A percentile compares a stretch with the other conserved stretches of the same genome.
Evolutionary conservation across 129 eudicot genomes (phyloP).

Genomic region (Artemisia annua): DNA sequence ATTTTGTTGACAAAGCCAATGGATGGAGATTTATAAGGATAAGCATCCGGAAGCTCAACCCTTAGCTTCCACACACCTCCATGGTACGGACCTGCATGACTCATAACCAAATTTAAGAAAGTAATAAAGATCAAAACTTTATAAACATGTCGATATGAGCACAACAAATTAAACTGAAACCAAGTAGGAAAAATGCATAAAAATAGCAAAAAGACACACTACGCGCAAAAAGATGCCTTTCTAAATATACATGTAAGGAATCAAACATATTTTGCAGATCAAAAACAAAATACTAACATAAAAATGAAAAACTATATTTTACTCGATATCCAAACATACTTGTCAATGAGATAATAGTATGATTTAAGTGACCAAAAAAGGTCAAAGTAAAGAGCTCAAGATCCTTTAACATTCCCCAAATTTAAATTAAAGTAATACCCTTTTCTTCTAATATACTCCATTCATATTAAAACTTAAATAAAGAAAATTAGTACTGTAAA

Average conservation of each 20-base stretch:
- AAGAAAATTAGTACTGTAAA: not conserved
- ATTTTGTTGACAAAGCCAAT: slow-evolving; percentile 87
- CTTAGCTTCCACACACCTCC: slow-evolving; percentile 94
- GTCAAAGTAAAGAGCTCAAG: slow-evolving; percentile 15
- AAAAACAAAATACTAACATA: slow-evolving; percentile 8
- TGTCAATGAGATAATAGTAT: slow-evolving; percentile 17
- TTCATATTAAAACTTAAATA: not conserved
- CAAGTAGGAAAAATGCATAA: not conserved
- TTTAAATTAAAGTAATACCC: not conserved
- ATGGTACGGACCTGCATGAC: slow-evolving; percentile 75
- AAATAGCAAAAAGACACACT: not conserved
- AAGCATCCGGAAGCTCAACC: slow-evolving; percentile 97
- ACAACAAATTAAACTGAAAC: slow-evolving; percentile 2
- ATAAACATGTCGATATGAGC: not conserved
- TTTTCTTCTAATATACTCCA: slow-evolving; percentile 1
- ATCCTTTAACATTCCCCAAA: not conserved
- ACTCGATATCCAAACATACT: not conserved
- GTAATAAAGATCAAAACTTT: not conserved
- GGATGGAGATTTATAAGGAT: slow-evolving; percentile 95
- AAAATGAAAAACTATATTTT: not conserved
- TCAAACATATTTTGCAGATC: slow-evolving; percentile 5
- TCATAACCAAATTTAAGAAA: not conserved
- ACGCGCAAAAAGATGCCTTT: not conserved
- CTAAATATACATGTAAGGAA: not conserved
- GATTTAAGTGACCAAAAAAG: slow-evolving; percentile 16